Conservation (phyloP, 2,329 filamentous ascomycete species). For the Xylaria sp. region DNA sequence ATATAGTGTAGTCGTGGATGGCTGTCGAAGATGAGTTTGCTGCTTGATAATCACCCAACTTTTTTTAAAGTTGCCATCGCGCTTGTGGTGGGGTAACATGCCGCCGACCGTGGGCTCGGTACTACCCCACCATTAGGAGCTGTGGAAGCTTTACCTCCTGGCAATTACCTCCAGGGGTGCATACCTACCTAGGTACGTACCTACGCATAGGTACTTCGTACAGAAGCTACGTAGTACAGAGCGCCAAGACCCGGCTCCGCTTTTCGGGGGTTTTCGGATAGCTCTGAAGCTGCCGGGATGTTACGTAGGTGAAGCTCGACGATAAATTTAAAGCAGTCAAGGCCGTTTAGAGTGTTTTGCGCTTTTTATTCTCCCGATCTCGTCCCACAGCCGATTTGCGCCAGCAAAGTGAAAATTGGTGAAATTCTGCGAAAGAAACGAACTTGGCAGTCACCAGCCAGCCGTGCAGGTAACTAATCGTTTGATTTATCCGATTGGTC, state of each 20-base stretch:
- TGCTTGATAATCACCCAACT: conserved; percentile 39
- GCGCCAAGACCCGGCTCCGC: conserved; percentile 1
- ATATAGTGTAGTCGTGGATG: conserved; percentile 16
- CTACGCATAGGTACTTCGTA: too few relatives aligned
- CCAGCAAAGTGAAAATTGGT: neutral
- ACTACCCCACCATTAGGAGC: conserved; percentile 31
- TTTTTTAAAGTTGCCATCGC: conserved; percentile 35
- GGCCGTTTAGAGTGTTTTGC: conserved; percentile 18
- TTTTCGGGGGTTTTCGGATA: conserved; percentile 33
- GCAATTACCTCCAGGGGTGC: too few relatives aligned
- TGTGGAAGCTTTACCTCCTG: neutral
- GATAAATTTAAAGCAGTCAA: conserved; percentile 21
- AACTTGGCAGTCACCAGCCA: neutral
- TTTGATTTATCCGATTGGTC: conserved; percentile 18
- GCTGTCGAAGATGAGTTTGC: conserved; percentile 27
- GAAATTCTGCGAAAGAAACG: neutral
- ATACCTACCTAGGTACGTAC: too few relatives aligned
- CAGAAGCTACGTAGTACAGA: neutral
- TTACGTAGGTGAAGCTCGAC: conserved; percentile 21
- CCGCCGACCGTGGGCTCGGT: neutral
- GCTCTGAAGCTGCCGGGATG: neutral
- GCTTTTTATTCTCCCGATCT: conserved; percentile 25
- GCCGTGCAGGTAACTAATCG: neutral
- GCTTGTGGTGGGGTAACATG: conserved; percentile 35
- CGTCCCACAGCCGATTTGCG: neutral